A percentile compares a stretch with the other conserved stretches of the same genome.
Evolutionary conservation across 2,329 filamentous ascomycete species (phyloP).

Genomic region (Trichothecium roseum): DNA sequence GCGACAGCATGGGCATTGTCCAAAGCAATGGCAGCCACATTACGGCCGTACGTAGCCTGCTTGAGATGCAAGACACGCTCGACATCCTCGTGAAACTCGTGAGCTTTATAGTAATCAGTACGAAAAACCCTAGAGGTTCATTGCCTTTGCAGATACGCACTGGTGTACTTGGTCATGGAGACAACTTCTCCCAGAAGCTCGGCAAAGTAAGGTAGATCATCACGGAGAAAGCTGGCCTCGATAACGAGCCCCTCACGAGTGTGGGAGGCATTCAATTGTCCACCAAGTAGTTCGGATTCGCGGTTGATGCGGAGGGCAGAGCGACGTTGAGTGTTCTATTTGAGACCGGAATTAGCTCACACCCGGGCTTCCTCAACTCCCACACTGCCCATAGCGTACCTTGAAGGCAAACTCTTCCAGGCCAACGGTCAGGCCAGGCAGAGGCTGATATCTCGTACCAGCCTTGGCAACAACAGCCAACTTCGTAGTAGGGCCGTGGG

Average conservation of each 20-base stretch:
- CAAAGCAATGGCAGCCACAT: slow-evolving; percentile 58
- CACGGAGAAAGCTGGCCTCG: slow-evolving; percentile 87
- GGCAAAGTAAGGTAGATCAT: slow-evolving; percentile 94
- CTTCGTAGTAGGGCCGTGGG: slow-evolving; percentile 79
- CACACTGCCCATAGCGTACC: slow-evolving; percentile 34
- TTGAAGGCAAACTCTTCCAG: slow-evolving; percentile 97
- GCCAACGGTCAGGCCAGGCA: slow-evolving; percentile 80
- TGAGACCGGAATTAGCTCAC: slow-evolving; percentile 36
- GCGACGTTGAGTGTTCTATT: slow-evolving; percentile 73
- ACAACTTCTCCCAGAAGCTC: slow-evolving; percentile 91
- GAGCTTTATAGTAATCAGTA: slow-evolving; percentile 41
- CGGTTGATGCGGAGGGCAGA: slow-evolving; percentile 87
- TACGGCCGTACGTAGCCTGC: slow-evolving; percentile 61
- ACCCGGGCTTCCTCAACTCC: slow-evolving; percentile 1
- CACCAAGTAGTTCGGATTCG: slow-evolving; percentile 91
- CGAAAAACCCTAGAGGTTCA: not conserved
- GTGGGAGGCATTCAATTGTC: slow-evolving; percentile 78
- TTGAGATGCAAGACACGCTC: slow-evolving; percentile 64
- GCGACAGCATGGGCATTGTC: slow-evolving; percentile 79
- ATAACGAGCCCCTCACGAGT: slow-evolving; percentile 88
- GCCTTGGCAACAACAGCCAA: slow-evolving; percentile 89
- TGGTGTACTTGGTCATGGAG: slow-evolving; percentile 75
- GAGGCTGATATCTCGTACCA: slow-evolving; percentile 83
- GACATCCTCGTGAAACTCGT: slow-evolving; percentile 87
- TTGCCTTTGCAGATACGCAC: slow-evolving; percentile 30